Conservation (phyloP, 495 filamentous ascomycete species). For the Xylaria intraflava region DNA sequence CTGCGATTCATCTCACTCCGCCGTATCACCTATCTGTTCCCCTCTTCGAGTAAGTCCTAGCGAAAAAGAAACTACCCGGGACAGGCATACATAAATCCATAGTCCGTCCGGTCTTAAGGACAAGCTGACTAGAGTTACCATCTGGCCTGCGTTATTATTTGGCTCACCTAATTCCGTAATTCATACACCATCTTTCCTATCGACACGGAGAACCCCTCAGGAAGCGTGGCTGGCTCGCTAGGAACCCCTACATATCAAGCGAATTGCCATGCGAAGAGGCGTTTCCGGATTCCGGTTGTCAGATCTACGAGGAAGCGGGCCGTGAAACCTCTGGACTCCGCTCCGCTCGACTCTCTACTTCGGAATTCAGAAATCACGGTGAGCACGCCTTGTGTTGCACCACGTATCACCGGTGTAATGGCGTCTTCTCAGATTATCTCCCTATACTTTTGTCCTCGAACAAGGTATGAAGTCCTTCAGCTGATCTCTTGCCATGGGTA, state of each 20-base stretch:
- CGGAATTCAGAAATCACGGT: neutral
- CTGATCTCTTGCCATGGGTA: neutral
- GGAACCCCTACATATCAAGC: neutral
- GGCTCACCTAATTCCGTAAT: neutral
- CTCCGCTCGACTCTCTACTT: neutral
- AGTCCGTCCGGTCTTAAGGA: neutral
- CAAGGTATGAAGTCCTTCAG: neutral
- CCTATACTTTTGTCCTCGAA: neutral
- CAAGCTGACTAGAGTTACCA: neutral
- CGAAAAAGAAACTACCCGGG: neutral
- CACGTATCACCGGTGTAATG: neutral
- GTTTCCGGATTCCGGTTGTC: neutral
- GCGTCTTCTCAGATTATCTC: neutral
- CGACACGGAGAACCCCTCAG: neutral
- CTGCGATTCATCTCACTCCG: neutral
- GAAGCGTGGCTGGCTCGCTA: constrained; percentile 6
- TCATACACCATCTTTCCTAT: neutral
- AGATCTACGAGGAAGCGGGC: neutral
- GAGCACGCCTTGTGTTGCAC: too few relatives aligned
- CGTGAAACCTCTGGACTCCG: neutral
- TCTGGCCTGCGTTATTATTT: neutral
- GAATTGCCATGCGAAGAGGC: neutral
- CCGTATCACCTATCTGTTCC: neutral
- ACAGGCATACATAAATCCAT: too few relatives aligned
- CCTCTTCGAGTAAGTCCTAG: constrained; percentile 4